phyloP scores from a whole-genome alignment of 23 red algal genomes.

The Gracilaria gracilis region DNA sequence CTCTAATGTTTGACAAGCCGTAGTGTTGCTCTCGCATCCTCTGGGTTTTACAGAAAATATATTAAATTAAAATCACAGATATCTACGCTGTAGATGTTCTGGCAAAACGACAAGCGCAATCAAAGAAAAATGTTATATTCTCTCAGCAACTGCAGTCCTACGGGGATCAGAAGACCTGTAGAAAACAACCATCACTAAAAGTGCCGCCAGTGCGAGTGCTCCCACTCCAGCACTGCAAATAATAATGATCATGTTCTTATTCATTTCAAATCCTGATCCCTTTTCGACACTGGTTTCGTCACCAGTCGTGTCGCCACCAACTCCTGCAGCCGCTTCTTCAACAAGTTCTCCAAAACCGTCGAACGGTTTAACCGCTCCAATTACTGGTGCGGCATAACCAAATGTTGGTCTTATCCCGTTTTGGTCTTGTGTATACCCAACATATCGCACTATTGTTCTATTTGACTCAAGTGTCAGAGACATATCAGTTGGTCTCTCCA shows the following conservation, averaged over 20 bases:
- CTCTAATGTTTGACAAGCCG: too few species aligned
- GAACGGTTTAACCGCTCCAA: conserved; percentile 40
- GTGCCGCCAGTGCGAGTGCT: conserved; percentile 5
- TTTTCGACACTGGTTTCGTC: background rate
- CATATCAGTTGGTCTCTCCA: conserved; percentile 20
- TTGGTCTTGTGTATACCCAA: conserved; percentile 8
- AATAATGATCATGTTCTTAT: conserved; percentile 40
- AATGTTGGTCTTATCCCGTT: conserved; percentile 25
- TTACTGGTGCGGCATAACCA: background rate
- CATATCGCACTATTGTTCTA: conserved; percentile 22
- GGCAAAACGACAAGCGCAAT: too few species aligned
- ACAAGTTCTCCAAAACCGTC: conserved; percentile 36
- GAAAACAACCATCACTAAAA: conserved; percentile 1
- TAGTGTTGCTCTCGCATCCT: too few species aligned
- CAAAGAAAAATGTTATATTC: background rate
- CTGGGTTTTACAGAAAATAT: too few species aligned
- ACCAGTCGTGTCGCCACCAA: background rate
- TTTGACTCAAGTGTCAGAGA: conserved; percentile 1
- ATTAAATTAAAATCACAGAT: too few species aligned
- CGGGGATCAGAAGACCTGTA: background rate
- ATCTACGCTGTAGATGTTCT: too few species aligned
- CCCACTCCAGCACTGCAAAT: conserved; percentile 4
- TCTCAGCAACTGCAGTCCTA: background rate
- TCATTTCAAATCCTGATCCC: background rate
- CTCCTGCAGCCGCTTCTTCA: conserved; percentile 44